Percentiles rank a stretch among this genome's conserved stretches.
These are phyloP conservation scores for Pseudocercospora eumusae DNA, from an alignment of 2,329 filamentous ascomycete genomes.

Conservation along the genomic window DNA sequence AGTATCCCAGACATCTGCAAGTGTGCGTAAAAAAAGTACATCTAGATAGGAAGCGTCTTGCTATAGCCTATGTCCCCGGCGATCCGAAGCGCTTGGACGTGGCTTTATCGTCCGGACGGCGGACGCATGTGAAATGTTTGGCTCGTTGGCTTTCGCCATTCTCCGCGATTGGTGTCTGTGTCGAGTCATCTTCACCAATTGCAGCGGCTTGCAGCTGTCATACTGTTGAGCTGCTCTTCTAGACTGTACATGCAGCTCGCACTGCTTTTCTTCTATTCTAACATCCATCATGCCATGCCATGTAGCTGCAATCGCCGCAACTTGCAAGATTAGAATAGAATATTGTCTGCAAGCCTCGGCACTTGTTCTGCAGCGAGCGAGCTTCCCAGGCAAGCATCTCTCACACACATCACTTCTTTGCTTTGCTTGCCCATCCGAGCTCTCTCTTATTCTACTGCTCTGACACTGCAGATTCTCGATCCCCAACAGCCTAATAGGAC, in stretches of 20 bases:
- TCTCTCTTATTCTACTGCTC: too few relatives aligned
- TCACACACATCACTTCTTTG: not conserved
- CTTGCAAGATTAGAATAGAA: not conserved
- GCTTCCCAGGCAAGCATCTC: not conserved
- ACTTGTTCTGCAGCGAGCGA: not conserved
- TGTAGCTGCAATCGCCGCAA: not conserved
- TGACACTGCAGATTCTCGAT: not conserved
- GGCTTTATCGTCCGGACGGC: not conserved
- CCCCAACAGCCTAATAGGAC: not conserved
- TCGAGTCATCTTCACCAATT: not conserved
- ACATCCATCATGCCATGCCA: too few relatives aligned
- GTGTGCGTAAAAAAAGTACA: not conserved
- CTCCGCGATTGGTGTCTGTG: not conserved
- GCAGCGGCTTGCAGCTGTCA: not conserved
- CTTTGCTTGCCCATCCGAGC: not conserved
- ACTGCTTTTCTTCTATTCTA: too few relatives aligned
- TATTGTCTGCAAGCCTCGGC: not conserved
- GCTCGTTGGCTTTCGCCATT: not conserved
- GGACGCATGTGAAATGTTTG: not conserved
- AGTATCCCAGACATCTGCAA: not conserved
- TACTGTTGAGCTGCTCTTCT: slow-evolving; percentile 2
- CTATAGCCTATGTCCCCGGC: not conserved
- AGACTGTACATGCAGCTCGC: not conserved
- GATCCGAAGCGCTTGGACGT: not conserved
- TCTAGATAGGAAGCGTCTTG: not conserved